Conservation (phyloP, 306 rosid species). For the Vigna angularis region DNA sequence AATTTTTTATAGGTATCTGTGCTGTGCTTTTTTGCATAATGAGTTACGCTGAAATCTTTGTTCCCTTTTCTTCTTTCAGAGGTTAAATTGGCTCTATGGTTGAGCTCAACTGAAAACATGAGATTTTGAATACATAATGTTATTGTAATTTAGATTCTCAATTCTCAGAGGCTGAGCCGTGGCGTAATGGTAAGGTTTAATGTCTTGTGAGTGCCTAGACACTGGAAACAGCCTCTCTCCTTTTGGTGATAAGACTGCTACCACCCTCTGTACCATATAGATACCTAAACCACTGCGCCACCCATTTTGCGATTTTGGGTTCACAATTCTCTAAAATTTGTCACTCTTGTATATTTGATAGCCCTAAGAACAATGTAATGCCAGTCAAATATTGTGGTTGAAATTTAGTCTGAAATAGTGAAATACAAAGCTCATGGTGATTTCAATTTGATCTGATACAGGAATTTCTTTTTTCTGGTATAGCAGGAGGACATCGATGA, state of each 20-base stretch:
- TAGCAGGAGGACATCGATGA: conserved; percentile 7
- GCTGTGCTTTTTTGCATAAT: too few species aligned
- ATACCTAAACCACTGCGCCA: not conserved
- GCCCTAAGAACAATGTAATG: not conserved
- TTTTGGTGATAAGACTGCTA: not conserved
- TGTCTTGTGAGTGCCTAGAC: not conserved
- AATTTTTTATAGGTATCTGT: too few species aligned
- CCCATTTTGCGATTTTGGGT: not conserved
- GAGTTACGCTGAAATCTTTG: too few species aligned
- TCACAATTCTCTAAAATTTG: not conserved
- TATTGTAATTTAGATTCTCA: too few species aligned
- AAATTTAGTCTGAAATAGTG: not conserved
- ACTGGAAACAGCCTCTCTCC: not conserved
- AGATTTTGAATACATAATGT: too few species aligned
- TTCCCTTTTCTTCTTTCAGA: too few species aligned
- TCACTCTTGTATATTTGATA: not conserved
- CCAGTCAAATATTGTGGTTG: not conserved
- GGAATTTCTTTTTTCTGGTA: not conserved
- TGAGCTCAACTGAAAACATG: too few species aligned
- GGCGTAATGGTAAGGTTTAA: not conserved
- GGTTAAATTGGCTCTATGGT: too few species aligned
- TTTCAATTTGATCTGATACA: conserved; percentile 6
- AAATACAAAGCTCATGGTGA: not conserved
- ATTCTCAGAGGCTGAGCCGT: not conserved
- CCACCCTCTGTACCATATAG: not conserved